A percentile compares a stretch with the other conserved stretches of the same genome.
These are phyloP conservation scores for Cytospora paraplurivora DNA, from an alignment of 2,329 filamentous ascomycete genomes.

Conservation along the genomic window DNA sequence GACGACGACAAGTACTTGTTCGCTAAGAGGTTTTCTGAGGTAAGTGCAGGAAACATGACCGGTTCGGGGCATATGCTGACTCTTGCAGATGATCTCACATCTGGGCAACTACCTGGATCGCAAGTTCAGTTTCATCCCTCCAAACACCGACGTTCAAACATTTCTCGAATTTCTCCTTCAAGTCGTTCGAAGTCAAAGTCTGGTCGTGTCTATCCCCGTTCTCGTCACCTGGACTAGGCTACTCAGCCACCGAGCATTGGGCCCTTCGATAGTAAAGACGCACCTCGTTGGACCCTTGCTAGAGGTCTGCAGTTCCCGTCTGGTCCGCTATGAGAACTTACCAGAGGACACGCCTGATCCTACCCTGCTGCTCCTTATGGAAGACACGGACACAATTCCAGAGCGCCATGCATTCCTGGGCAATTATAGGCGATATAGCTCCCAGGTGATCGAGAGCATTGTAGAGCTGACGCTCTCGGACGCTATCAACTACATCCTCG, in stretches of 20 bases:
- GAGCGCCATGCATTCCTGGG: constrained; percentile 94
- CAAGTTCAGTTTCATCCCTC: constrained; percentile 67
- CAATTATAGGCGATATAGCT: constrained; percentile 91
- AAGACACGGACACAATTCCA: constrained; percentile 93
- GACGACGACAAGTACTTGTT: constrained; percentile 91
- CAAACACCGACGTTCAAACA: constrained; percentile 65
- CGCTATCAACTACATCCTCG: constrained; percentile 84
- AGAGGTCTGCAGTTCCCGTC: constrained; percentile 77
- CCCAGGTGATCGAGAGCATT: constrained; percentile 83
- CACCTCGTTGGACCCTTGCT: constrained; percentile 74
- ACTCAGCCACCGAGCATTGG: constrained; percentile 70
- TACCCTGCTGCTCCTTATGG: constrained; percentile 78
- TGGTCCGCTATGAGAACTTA: constrained; percentile 85
- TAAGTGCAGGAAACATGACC: constrained; percentile 41
- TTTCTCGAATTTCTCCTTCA: constrained; percentile 79
- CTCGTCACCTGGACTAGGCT: constrained; percentile 88
- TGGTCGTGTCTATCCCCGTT: constrained; percentile 91
- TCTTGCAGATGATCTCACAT: constrained; percentile 73
- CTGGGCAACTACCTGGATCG: constrained; percentile 83
- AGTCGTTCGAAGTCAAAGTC: constrained; percentile 80
- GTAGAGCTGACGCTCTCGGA: constrained; percentile 81
- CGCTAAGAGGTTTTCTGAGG: constrained; percentile 92
- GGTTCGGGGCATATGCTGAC: constrained; percentile 22
- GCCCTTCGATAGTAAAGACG: constrained; percentile 62
- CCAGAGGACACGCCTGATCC: constrained; percentile 80